Percentiles rank a stretch among this genome's conserved stretches.
Conservation (phyloP, 768 basidiomycete genomes). For the Naganishia randhawae region DNA sequence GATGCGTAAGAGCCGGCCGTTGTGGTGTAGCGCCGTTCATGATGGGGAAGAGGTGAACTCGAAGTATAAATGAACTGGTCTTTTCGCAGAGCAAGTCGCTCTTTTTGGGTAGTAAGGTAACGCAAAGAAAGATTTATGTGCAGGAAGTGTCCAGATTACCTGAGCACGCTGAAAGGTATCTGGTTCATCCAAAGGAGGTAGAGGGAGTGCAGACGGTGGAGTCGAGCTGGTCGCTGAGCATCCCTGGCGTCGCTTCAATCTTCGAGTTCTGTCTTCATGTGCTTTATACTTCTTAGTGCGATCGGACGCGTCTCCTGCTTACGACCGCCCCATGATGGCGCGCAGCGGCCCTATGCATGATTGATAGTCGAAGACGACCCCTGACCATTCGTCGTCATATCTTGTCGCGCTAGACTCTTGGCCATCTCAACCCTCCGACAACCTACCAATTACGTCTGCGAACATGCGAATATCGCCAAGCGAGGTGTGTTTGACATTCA, state of each 20-base stretch:
- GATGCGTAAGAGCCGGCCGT: slow-evolving; percentile 11
- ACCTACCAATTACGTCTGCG: no score
- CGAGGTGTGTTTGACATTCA: no score
- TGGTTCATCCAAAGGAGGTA: not conserved
- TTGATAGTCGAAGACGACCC: no score
- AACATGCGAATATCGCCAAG: no score
- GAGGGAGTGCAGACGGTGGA: not conserved
- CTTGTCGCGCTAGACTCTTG: no score
- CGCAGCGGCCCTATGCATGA: no score
- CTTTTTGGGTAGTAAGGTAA: not conserved
- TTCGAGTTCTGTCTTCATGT: not conserved
- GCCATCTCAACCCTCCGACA: no score
- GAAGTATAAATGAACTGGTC: not conserved
- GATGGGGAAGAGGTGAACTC: not conserved
- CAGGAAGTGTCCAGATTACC: not conserved
- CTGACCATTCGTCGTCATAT: no score
- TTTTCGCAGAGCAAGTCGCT: not conserved
- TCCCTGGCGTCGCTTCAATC: not conserved
- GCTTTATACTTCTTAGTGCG: not conserved
- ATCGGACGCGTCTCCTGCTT: not conserved
- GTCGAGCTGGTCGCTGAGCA: not conserved
- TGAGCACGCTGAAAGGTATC: not conserved
- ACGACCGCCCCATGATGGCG: no score
- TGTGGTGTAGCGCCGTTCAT: slow-evolving; percentile 20
- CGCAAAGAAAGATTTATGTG: not conserved